Percentiles rank a stretch among this genome's conserved stretches.
phyloP scores from a whole-genome alignment of 257 asterid species.

The Mentha longifolia region DNA sequence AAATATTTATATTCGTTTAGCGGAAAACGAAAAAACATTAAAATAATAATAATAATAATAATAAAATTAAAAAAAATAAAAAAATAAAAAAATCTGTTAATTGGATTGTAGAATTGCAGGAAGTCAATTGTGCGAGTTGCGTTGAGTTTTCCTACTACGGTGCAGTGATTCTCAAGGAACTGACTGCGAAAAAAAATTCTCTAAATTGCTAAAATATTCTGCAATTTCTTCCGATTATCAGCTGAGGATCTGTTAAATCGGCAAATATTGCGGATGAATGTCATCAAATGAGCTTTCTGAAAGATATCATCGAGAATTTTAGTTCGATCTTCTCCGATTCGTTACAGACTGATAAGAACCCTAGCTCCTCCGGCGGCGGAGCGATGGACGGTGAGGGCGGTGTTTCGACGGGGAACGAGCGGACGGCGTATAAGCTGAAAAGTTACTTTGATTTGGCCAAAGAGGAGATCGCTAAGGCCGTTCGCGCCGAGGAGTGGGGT shows the following conservation, averaged over 20 bases:
- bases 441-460: constrained; percentile 91
- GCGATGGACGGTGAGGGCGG: constrained; percentile 75
- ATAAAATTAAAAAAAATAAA: too few species aligned
- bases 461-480: constrained; percentile 84
- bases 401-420: constrained; percentile 85
- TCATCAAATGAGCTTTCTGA: constrained; percentile 60
- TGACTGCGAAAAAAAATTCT: not conserved
- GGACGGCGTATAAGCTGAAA: constrained; percentile 82
- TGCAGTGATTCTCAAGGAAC: constrained; percentile 22
- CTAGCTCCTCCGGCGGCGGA: constrained; percentile 42
- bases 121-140: constrained; percentile 30
- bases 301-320: constrained; percentile 60
- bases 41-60: too few species aligned
- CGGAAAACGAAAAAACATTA: too few species aligned
- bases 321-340: constrained; percentile 67
- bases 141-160: constrained; percentile 25
- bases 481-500: constrained; percentile 98
- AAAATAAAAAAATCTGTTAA: not conserved
- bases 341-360: constrained; percentile 45
- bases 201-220: constrained; percentile 9
- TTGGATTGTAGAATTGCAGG: not conserved
- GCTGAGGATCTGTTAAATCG: not conserved
- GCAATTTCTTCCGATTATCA: not conserved
- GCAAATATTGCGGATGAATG: constrained; percentile 10
- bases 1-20: too few species aligned